Conservation (phyloP, 805 yeast genomes). For the Ogataea angusta region DNA sequence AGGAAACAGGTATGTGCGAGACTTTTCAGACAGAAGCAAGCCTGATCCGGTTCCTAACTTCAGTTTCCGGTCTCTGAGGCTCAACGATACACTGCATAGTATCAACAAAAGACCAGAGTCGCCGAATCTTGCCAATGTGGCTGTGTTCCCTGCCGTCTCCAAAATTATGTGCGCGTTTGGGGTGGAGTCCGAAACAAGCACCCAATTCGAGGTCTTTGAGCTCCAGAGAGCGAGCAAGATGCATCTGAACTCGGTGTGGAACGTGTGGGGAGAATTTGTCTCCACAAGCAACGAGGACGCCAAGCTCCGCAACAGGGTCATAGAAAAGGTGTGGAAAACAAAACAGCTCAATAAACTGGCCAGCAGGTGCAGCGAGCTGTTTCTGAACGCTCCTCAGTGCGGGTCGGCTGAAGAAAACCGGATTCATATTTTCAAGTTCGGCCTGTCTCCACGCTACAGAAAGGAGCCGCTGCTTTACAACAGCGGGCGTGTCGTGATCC, state of each 20-base stretch:
- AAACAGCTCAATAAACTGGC: slow-evolving; percentile 14
- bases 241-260: slow-evolving; percentile 20
- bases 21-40: not conserved
- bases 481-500: slow-evolving; percentile 16
- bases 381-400: not conserved
- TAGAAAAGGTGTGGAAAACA: slow-evolving; percentile 22
- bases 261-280: slow-evolving; percentile 19
- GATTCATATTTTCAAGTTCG: slow-evolving; percentile 20
- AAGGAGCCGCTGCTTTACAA: slow-evolving; percentile 19
- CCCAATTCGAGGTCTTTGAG: slow-evolving; percentile 22
- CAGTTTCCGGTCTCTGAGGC: slow-evolving; percentile 16
- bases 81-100: slow-evolving; percentile 13
- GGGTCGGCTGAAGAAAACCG: slow-evolving; percentile 8
- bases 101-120: slow-evolving; percentile 15
- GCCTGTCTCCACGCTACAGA: slow-evolving; percentile 18
- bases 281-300: slow-evolving; percentile 2
- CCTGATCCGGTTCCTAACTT: slow-evolving; percentile 20
- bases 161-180: slow-evolving; percentile 10
- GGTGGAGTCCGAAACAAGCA: slow-evolving; percentile 15
- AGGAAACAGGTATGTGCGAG: not conserved
- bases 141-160: slow-evolving; percentile 15
- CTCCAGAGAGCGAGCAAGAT: slow-evolving; percentile 7
- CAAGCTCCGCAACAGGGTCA: slow-evolving; percentile 14
- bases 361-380: slow-evolving; percentile 10
- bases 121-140: slow-evolving; percentile 13